Conservation (phyloP, 192 early-diverging fungal genomes). For the Podochytrium sp. region DNA sequence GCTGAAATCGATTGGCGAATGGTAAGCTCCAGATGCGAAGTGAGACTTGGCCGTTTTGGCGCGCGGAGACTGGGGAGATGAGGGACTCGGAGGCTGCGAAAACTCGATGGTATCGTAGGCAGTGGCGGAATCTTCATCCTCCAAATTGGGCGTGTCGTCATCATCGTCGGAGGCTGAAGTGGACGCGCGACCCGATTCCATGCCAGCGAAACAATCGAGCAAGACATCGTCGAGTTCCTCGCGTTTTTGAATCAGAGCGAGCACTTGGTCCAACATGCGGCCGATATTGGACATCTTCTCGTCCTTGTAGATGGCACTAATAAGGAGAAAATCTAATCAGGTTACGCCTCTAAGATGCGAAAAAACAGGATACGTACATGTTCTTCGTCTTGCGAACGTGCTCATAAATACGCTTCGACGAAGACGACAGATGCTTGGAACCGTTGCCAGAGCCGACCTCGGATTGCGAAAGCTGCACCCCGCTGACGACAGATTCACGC, state of each 20-base stretch:
- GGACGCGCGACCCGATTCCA: background rate
- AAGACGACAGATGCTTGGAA: background rate
- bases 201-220: background rate
- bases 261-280: background rate
- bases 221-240: background rate
- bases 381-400: background rate
- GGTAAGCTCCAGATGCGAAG: background rate
- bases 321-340: background rate
- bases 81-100: background rate
- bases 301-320: background rate
- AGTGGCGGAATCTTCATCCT: background rate
- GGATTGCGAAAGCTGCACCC: background rate
- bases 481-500: background rate
- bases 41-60: background rate
- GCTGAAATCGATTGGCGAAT: background rate
- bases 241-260: background rate
- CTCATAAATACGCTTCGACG: background rate
- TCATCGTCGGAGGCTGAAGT: background rate
- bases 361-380: background rate
- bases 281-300: background rate
- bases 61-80: background rate
- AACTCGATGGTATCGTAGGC: background rate
- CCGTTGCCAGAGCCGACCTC: background rate
- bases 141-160: background rate
- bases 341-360: background rate